Conservation (phyloP, 1,284 basidiomycete species). For the Trichosporon asahii region DNA sequence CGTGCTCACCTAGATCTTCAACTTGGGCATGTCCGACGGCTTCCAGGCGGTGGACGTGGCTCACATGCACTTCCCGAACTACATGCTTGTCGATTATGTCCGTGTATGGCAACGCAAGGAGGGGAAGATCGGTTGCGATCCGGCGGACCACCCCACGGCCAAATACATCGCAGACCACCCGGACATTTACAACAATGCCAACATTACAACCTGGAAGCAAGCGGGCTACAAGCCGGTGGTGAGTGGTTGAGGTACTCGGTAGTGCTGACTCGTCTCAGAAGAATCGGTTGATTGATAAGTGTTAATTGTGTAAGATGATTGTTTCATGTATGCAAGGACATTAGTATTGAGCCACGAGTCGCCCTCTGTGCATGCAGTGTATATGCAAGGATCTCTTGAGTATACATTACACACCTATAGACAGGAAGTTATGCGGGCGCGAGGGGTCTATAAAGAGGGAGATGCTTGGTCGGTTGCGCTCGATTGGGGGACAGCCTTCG, state of each 20-base stretch:
- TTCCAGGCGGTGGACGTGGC: slow-evolving; percentile 60
- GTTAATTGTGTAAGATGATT: slow-evolving; percentile 12
- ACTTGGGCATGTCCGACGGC: slow-evolving; percentile 58
- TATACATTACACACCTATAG: background rate
- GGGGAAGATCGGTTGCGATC: slow-evolving; percentile 79
- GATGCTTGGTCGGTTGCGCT: background rate
- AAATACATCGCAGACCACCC: slow-evolving; percentile 42
- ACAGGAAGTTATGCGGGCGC: background rate
- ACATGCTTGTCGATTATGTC: slow-evolving; percentile 59
- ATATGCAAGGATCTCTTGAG: background rate
- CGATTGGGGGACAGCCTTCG: background rate
- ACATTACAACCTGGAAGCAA: slow-evolving; percentile 39
- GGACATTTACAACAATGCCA: slow-evolving; percentile 43
- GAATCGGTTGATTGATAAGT: slow-evolving; percentile 21
- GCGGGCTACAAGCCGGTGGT: slow-evolving; percentile 42
- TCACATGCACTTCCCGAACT: slow-evolving; percentile 64
- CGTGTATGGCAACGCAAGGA: slow-evolving; percentile 69
- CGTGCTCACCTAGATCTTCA: slow-evolving; percentile 64
- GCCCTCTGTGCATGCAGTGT: background rate
- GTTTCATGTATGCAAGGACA: slow-evolving; percentile 20
- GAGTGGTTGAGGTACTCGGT: slow-evolving; percentile 17
- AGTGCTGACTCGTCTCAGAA: slow-evolving; percentile 20
- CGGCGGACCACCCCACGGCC: slow-evolving; percentile 69
- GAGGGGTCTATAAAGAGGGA: background rate
- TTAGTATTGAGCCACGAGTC: background rate